Base-by-base conservation (phyloP, 371 early-diverging fungal genomes). In the Circinella umbellata region DNA sequence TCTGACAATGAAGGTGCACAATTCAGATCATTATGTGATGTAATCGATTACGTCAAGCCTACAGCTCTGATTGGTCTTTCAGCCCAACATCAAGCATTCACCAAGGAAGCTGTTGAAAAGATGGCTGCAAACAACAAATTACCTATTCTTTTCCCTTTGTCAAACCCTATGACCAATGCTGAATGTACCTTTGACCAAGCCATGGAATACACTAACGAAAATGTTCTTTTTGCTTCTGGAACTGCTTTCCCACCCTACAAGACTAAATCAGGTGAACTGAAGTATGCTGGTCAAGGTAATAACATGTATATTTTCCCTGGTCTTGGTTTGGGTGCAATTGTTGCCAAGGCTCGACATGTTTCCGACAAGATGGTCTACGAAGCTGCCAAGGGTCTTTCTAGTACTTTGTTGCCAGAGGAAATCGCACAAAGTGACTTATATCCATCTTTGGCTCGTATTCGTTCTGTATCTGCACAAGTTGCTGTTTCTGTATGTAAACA, bases 121-220 rank as follows among this genome's bases (percentile, higher is more conserved):
- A 93, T 96, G 91, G 89, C 86, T 63, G 75, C 84, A 53, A 69
- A 91, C 64, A 96, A 96, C 78, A 67, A 90, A 46, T 87, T 87
- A 17, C 97, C 97, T 9, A 94, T 96, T 72, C 87, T 97, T 54
- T 95, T 97, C 86, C 97, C 97, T 7, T 88, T 97, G 66, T 95
- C 96, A 15, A 97, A 97, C 75, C 97, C 97, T 13, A 78, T 83
- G 65, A 89, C 86, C 65, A 90, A 94, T 77, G 94, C 96, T 61
- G 97, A 97, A 80, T 97, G 96, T 81, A 92, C 93, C 9, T 97
- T 93, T 76, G 95, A 91, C 71, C 83, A 92, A 63, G 96, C 97
- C 42, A 94, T 97, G 94, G 70, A 79, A 55, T 75, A 74, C 68
- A 94, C 96, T 15, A 77, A 93, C 65, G 90, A 93, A 75, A 82